Base-by-base conservation (phyloP, 805 yeast species). In the Cyberlindnera americana region DNA sequence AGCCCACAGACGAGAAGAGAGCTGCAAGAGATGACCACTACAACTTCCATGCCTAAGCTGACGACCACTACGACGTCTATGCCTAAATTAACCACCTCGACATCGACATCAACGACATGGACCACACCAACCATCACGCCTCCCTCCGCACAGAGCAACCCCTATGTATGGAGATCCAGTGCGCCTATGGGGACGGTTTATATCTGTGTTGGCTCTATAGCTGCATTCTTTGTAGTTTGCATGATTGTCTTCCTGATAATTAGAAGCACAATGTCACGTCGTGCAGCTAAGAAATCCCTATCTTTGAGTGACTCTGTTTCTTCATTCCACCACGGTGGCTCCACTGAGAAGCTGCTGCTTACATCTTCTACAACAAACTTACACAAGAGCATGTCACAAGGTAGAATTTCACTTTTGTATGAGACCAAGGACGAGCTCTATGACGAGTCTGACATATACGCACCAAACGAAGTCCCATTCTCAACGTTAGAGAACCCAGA, bases 161-260 rank as follows among this genome's bases (percentile, higher is more conserved):
- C 95, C 10, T 79, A 72, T 52, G 67, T 87, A 15, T 61, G 72
- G 49, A 60, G 65, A 33, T 61, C 78, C 6, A 55, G 55, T 16
- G 67, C 70, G 33, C 86, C 89, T 1, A 70, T 75, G 33, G 95
- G 95, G 2, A 83, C 93, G 1, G 89, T 88, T 3, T 87, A 86
- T 62, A 87, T 88, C 37, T 83, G 85, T 0, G 83, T 86, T 30
- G 95, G 95, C 2, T 67, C 82, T 10, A 68, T 81, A 27, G 77
- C 81, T 5, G 85, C 81, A 0, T 78, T 77, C 27, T 63, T 83
- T 4, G 60, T 80, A 16, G 46, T 81, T 4, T 70, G 69, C 1
- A 67, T 82, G 28, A 47, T 73, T 10, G 47, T 69, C 12, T 80
- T 82, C 73, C 75, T 81, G 49, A 52, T 73, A 17, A 57, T 74